Base-by-base conservation (phyloP, 2,329 filamentous ascomycete genomes). In the Cytospora schulzeri region DNA sequence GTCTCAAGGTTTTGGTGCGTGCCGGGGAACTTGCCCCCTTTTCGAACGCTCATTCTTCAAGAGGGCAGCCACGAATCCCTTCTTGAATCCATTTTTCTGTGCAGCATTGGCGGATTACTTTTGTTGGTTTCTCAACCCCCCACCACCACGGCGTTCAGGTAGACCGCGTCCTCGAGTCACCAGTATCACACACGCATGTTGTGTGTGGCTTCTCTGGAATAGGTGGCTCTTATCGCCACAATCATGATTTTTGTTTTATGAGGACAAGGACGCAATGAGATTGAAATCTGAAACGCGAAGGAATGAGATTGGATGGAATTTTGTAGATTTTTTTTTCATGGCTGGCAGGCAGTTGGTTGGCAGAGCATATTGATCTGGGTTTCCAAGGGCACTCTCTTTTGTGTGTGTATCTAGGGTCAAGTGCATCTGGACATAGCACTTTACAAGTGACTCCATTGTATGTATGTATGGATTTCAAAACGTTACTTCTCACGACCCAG, bases 181-280 rank as follows among this genome's bases (percentile, higher is more conserved):
- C 50, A 60, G 55, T 56, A 64, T 55, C 28, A 24, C 53, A 55
- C 54, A 51, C 17, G 24, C n/a, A n/a, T n/a, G n/a, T 45, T 55
- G 48, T 48, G 50, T 55, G 24, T 60, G 33, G n/a, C 29, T 35
- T 17, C 31, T 56, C 15, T 45, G 62, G 38, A 8, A 48, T 26
- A 5, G 17, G 19, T 52, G 45, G 29, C 28, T 28, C 38, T 26
- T 24, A 26, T 55, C 33, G 26, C 52, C 48, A 51, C 22, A 41
- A 62, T 56, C 38, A 62, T 56, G 60, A n/a, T n/a, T n/a, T n/a
- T n/a, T n/a, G n/a, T n/a, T 62, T 62, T 41, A 62, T 38, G 60
- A 62, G 51, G 38, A 29, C n/a, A 26, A 51, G 22, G 60, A 56
- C 55, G 29, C 28, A 11, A 51, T 51, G 60, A 51, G 29, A 5